Evolutionary conservation across 495 filamentous ascomycete species (phyloP), one percentile per base, ranked within the genome.

Genomic region (Xylaria cubensis): DNA sequence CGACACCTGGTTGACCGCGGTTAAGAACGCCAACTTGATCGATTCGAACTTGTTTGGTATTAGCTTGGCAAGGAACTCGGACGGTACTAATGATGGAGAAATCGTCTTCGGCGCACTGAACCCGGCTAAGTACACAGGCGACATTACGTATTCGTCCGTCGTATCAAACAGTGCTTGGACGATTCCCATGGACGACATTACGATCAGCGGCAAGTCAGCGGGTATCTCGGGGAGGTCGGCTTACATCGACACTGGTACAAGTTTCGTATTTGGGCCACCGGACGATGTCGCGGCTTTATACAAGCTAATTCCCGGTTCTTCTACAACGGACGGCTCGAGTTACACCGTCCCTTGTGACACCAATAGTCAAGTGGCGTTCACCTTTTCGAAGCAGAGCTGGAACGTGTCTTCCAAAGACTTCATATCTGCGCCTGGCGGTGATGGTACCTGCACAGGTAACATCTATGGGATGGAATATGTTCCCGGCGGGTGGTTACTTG

Each of bases 191-290:
- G 91, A 89, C 53, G 90, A 90, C 71, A 86, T 86, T 51, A 83
- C 84, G 15, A 86, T 90, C 56, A 85, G 89, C 73, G 91, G 85
- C 63, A 82, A 87, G 51, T 72, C 80, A 2, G 83, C 86, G 39
- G 80, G 81, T 12, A 79, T 93, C 56, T 80, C 74, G 8, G 82
- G 82, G 17, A 85, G 84, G 51, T 80, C 86, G 12, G 91, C 90
- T 17, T 91, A 92, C 75, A 90, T 97, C 74, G 94, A 97, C 81
- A 92, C 93, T 0, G 94, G 94, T 61, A 95, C 94, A 0, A 92
- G 92, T 0, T 93, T 89, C 76, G 86, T 91, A 21, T 86, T 97
- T 63, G 84, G 92, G 32, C 91, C 92, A 7, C 82, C 86, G 0
- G 78, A 72, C 0, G 92, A 97, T 76, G 92, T 93, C 0, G 77